These are phyloP conservation scores for Coniochaeta sp. DNA, from an alignment of 2,329 filamentous ascomycete species.

Conservation along the genomic window DNA sequence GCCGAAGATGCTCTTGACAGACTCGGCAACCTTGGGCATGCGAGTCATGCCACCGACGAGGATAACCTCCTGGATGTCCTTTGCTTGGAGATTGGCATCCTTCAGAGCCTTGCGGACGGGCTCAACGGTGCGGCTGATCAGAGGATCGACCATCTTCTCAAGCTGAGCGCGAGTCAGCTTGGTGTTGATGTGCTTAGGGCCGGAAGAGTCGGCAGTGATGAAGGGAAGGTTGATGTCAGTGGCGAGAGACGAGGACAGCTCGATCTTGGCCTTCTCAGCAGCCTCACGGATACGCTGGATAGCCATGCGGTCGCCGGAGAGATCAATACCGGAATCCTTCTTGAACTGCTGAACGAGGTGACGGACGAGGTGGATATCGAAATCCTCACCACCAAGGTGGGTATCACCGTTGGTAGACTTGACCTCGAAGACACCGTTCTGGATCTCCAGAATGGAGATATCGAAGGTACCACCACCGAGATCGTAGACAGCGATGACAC, in stretches of 20 bases:
- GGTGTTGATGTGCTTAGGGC: constrained; percentile 96
- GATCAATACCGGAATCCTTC: constrained; percentile 87
- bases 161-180: constrained; percentile 91
- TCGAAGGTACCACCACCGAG: constrained; percentile 98
- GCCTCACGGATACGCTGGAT: constrained; percentile 99
- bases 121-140: constrained; percentile 80
- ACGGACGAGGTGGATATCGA: constrained; percentile 89
- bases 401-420: constrained; percentile 99
- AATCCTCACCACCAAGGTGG: constrained; percentile 96
- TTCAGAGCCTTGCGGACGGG: constrained; percentile 95
- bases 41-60: constrained; percentile 98
- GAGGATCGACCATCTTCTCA: constrained; percentile 83
- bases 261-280: constrained; percentile 98
- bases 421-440: constrained; percentile 97
- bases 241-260: constrained; percentile 88
- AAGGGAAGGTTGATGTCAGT: constrained; percentile 98
- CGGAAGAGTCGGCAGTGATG: constrained; percentile 92
- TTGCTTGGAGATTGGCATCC: constrained; percentile 84
- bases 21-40: constrained; percentile 97
- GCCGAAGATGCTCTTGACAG: constrained; percentile 93
- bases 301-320: constrained; percentile 90
- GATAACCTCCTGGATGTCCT: constrained; percentile 96
- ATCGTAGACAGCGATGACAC: constrained; percentile 92
- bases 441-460: constrained; percentile 96
- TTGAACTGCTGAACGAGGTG: constrained; percentile 94